Base-by-base conservation (phyloP, 768 basidiomycete species). In the Mycena filopes region DNA sequence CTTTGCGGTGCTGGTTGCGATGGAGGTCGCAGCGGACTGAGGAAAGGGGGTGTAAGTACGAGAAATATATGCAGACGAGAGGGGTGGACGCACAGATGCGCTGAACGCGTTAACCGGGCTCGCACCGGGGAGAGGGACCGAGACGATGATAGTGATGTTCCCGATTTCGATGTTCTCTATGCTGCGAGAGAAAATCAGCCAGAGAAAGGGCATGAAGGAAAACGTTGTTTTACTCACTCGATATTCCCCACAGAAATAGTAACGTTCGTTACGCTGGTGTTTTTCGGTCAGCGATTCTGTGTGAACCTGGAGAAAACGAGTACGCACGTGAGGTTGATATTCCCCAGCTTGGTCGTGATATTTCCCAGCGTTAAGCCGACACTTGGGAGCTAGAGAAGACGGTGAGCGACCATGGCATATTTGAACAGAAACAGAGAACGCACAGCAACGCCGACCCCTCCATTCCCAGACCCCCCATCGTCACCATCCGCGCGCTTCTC, bases 51-150 rank as follows among this genome's bases (percentile, higher is more conserved):
- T 3, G 15, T 36, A 15, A 36, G 36, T 11, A 36, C 36, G 15
- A 36, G 9, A 36, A 36, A 33, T 33, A 6, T 12, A 12, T 9
- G 9, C 8, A 26, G 5, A 25, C 20, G n/a, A 47, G 20, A 20
- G 41, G 11, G 31, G 41, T 20, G n/a, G 26, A 55, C 68, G 29
- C 42, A 69, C 68, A 4, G 56, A 66, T 29, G 65, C 65, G 48
- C 68, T 69, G 60, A 69, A 69, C n/a, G 68, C 65, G 43, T 66
- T 69, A 4, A 69, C 51, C 15, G 68, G 68, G 54, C 68, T 69
- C 1, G 68, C 68, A 28, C 68, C 68, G 8, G 68, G 68, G 31
- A 69, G 60, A 31, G 68, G 68, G 18, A 69, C 68, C n/a, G 68
- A 66, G 42, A 69, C 60, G 57, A 69, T 69, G 33, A 69, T n/a